Conservation (phyloP, 257 asterid species). For the Solanum etuberosum region DNA sequence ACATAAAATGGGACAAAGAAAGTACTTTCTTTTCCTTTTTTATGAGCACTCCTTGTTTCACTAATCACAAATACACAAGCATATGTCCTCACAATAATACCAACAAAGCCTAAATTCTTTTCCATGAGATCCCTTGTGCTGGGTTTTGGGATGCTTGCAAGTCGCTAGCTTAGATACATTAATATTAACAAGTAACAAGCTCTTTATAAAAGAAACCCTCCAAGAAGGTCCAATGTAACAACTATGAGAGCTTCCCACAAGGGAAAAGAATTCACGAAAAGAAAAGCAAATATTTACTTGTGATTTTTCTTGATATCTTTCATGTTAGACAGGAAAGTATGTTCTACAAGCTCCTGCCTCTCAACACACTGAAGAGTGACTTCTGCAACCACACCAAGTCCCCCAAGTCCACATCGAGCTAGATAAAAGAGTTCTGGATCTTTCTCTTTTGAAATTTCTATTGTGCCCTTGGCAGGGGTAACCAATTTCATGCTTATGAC, state of each 20-base stretch:
- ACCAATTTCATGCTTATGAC: conserved; percentile 91
- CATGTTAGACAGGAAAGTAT: conserved; percentile 65
- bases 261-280: background rate
- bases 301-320: conserved; percentile 80
- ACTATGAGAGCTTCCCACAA: background rate
- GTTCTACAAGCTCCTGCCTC: conserved; percentile 89
- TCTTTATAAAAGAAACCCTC: background rate
- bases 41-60: background rate
- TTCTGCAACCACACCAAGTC: conserved; percentile 95
- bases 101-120: background rate
- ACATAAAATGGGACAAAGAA: background rate
- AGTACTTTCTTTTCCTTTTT: background rate
- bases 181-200: background rate
- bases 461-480: conserved; percentile 83
- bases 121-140: background rate
- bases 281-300: conserved; percentile 43
- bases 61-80: background rate
- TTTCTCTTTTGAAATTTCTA: conserved; percentile 77
- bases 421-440: conserved; percentile 83
- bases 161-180: background rate
- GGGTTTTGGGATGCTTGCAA: background rate
- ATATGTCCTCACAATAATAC: background rate
- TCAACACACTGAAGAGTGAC: conserved; percentile 94
- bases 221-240: background rate
- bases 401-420: conserved; percentile 98